Conservation (phyloP, 108 stramenopile species). For the Stephanodiscus triporus region DNA sequence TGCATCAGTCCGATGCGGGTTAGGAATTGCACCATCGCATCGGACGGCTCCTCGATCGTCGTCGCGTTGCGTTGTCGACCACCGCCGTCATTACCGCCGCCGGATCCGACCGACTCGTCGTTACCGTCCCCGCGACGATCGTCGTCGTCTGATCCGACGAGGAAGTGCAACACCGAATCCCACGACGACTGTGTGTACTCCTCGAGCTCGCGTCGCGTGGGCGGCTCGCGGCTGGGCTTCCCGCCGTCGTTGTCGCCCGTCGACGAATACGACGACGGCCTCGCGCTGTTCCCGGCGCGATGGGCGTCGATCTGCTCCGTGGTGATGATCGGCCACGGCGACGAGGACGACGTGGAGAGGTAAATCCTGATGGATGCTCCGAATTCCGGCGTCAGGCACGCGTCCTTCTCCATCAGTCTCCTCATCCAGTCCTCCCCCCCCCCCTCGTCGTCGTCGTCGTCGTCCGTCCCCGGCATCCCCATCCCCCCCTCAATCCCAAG, state of each 20-base stretch:
- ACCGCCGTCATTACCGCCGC: background rate
- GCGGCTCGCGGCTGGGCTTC: slow-evolving; percentile 48
- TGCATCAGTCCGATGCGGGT: slow-evolving; percentile 80
- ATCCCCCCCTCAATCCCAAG: background rate
- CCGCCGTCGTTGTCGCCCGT: slow-evolving; percentile 23
- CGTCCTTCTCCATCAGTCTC: slow-evolving; percentile 43
- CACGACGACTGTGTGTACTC: slow-evolving; percentile 78
- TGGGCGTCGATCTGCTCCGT: slow-evolving; percentile 30
- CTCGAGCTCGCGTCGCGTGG: slow-evolving; percentile 72
- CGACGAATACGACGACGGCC: too few species aligned
- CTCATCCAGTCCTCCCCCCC: slow-evolving; percentile 14
- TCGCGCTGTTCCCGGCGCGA: slow-evolving; percentile 12
- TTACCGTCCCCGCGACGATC: slow-evolving; percentile 14
- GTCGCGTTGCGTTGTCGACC: background rate
- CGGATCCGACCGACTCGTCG: background rate
- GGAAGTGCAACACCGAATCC: slow-evolving; percentile 85
- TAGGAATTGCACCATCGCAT: slow-evolving; percentile 70
- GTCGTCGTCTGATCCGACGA: slow-evolving; percentile 73
- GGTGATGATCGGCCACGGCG: slow-evolving; percentile 47
- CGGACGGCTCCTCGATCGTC: slow-evolving; percentile 61
- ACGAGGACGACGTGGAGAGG: slow-evolving; percentile 39
- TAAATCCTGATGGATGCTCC: slow-evolving; percentile 33
- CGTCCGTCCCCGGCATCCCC: background rate
- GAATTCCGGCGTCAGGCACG: slow-evolving; percentile 38
- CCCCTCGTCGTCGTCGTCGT: background rate